Evolutionary conservation across 148 eudicot species (phyloP), one percentile per base, ranked within the genome.

Genomic region (Agrostemma githago): DNA sequence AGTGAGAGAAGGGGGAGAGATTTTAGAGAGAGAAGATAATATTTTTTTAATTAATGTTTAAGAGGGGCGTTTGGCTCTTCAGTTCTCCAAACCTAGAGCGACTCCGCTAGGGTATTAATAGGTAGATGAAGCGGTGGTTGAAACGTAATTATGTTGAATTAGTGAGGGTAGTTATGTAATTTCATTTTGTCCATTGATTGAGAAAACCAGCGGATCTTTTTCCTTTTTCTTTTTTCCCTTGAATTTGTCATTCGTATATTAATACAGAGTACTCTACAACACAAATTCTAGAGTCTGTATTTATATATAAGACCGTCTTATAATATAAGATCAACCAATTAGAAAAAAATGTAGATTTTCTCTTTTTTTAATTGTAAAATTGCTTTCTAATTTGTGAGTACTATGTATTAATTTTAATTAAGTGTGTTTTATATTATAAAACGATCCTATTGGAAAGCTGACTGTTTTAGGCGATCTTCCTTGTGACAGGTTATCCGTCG

Each of bases 71-170:
- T 82, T 71, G 76, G 72, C 71, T 37, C 42, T 69, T 38, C 72
- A 71, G 70, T 83, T 80, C 79, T 67, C 81, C 83, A 83, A 83
- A 80, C 83, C 86, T 71, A 80, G 80, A 68, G 72, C 40, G 73
- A 66, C 74, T 61, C 62, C 41, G 70, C 37, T 19, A 77, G 78
- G 74, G 81, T 77, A 80, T 80, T 63, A 57, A 80, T 83, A 80
- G 81, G 62, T 41, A 3, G 60, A 26, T 0, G 51, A 41, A 21
- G 38, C 56, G 37, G 80, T 5, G 79, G 79, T 37, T 2, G 0
- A 2, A 6, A 19, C 10, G 79, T 68, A 59, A 72, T 46, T 44
- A 71, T 0, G 2, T 5, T 0, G 42, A 58, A 20, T 0, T 0
- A 2, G 0, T 0, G 26, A 72, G 79, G 83, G 74, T 72, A 72